Percentiles rank a stretch among this genome's conserved stretches.
These are phyloP conservation scores for Pulveroboletus frians DNA, from an alignment of 768 basidiomycete species.

Conservation along the genomic window DNA sequence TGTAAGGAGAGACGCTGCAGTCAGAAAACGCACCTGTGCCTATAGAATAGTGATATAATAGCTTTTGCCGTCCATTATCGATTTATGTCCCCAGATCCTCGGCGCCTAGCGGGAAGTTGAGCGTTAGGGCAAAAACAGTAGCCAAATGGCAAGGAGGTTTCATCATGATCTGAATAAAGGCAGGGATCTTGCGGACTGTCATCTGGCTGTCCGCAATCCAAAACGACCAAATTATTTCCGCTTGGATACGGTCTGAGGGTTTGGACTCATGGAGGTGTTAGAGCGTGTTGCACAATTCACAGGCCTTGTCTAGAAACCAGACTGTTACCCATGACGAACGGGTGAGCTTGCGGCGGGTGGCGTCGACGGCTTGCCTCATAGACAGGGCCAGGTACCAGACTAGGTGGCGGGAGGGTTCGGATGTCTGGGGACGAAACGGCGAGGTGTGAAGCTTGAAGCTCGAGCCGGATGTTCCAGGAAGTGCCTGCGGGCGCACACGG, in stretches of 20 bases:
- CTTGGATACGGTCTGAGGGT: neutral
- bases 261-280: neutral
- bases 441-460: too few relatives aligned
- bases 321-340: neutral
- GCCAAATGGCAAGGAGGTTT: neutral
- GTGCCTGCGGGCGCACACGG: too few relatives aligned
- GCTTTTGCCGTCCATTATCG: neutral
- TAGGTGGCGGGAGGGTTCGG: neutral
- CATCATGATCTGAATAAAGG: neutral
- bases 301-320: too few relatives aligned
- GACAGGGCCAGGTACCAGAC: too few relatives aligned
- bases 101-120: neutral
- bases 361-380: too few relatives aligned
- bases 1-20: neutral
- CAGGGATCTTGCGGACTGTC: neutral
- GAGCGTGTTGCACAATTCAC: neutral
- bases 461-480: too few relatives aligned
- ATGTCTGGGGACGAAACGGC: neutral
- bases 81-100: neutral
- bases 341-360: too few relatives aligned
- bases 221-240: neutral
- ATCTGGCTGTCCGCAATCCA: neutral
- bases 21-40: neutral
- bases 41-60: neutral
- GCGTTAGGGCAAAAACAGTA: neutral